These are phyloP conservation scores for Aspergillus terreus DNA, from an alignment of 2,329 filamentous ascomycete genomes.

Conservation along the genomic window DNA sequence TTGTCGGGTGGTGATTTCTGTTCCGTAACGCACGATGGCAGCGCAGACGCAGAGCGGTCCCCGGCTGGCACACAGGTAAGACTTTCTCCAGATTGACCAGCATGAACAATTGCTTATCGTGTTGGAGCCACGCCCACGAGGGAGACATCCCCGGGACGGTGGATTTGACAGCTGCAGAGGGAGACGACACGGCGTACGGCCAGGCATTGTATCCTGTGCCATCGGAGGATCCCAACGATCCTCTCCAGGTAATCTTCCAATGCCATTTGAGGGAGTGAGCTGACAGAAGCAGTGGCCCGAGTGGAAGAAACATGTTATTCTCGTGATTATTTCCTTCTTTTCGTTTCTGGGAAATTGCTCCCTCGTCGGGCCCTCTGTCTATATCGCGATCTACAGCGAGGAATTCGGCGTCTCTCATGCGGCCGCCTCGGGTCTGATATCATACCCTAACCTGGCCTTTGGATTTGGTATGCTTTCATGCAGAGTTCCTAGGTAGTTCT, in stretches of 20 bases:
- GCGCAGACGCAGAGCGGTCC: too few relatives aligned
- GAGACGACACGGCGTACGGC: slow-evolving; percentile 57
- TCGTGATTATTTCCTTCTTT: slow-evolving; percentile 53
- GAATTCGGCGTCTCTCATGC: slow-evolving; percentile 51
- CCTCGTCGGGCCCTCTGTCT: slow-evolving; percentile 55
- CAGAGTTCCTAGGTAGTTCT: not conserved
- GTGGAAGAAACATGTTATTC: slow-evolving; percentile 55
- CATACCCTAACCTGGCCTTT: slow-evolving; percentile 59
- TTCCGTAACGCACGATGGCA: too few relatives aligned
- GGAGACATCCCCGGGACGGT: slow-evolving; percentile 56
- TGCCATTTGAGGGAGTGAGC: not conserved
- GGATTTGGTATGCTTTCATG: slow-evolving; percentile 47
- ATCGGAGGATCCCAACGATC: slow-evolving; percentile 59
- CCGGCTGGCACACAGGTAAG: too few relatives aligned
- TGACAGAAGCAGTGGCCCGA: slow-evolving; percentile 45
- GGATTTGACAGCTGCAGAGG: slow-evolving; percentile 51
- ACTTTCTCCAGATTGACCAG: too few relatives aligned
- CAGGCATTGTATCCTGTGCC: slow-evolving; percentile 61
- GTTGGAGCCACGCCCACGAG: slow-evolving; percentile 48
- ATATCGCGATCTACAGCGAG: slow-evolving; percentile 53
- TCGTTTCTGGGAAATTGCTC: slow-evolving; percentile 59
- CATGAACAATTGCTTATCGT: too few relatives aligned
- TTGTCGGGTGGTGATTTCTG: too few relatives aligned
- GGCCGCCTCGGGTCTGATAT: slow-evolving; percentile 54
- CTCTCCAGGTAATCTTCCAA: slow-evolving; percentile 42